Evolutionary conservation across 2,329 filamentous ascomycete species (phyloP).

Genomic region (Colletotrichum limetticola): DNA sequence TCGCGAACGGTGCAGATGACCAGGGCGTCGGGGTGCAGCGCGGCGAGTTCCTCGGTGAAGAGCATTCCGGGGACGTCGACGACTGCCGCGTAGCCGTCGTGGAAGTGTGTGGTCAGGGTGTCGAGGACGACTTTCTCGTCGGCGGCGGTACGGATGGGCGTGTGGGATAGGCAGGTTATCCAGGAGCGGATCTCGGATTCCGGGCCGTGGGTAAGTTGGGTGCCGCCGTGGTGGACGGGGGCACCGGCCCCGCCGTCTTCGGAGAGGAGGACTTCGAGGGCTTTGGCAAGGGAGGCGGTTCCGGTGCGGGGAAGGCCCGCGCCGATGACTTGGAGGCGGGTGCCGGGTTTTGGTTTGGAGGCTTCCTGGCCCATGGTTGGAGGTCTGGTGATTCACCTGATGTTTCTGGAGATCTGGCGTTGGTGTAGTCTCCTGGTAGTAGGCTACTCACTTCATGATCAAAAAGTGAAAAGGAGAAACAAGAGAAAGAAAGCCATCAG

Average conservation of each 20-base stretch:
- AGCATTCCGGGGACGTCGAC: slow-evolving; percentile 1
- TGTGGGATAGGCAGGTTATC: neutral
- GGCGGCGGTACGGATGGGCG: too few species aligned
- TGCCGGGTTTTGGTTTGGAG: slow-evolving; percentile 37
- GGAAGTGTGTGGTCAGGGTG: neutral
- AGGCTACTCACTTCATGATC: neutral
- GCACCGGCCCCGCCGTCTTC: neutral
- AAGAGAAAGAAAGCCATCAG: neutral
- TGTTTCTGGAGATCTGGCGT: neutral
- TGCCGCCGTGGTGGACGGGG: slow-evolving; percentile 40
- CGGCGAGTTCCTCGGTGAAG: slow-evolving; percentile 26
- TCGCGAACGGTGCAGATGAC: slow-evolving; percentile 38
- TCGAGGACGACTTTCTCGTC: neutral
- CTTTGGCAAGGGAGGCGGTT: neutral
- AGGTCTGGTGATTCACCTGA: neutral
- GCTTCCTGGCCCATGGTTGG: slow-evolving; percentile 38
- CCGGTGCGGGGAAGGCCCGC: slow-evolving; percentile 36
- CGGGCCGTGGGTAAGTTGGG: slow-evolving; percentile 35
- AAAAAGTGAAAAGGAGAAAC: neutral
- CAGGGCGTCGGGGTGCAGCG: slow-evolving; percentile 38
- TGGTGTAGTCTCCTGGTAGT: neutral
- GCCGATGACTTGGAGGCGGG: slow-evolving; percentile 40
- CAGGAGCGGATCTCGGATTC: slow-evolving; percentile 30
- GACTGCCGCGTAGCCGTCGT: slow-evolving; percentile 9
- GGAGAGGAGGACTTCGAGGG: slow-evolving; percentile 23